Percentiles rank a stretch among this genome's conserved stretches.
Evolutionary conservation across 1,284 basidiomycete genomes (phyloP).

Genomic region (Trametes hirsuta): DNA sequence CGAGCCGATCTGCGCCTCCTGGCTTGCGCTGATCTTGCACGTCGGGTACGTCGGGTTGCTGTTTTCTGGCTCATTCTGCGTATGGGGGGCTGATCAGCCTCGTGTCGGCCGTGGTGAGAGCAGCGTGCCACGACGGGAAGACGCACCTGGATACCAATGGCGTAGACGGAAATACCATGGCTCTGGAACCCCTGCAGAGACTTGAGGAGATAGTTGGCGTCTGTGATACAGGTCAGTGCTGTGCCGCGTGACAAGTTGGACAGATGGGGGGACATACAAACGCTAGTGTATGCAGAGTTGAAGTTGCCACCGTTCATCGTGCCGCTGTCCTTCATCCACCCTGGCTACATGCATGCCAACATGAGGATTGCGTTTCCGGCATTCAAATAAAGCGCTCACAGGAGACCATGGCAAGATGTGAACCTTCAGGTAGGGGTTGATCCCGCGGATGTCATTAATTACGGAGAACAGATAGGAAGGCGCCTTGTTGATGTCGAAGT

Average conservation of each 20-base stretch:
- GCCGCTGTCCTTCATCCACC: conserved; percentile 53
- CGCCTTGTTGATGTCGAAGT: conserved; percentile 48
- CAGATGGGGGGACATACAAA: conserved; percentile 38
- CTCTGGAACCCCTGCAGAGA: conserved; percentile 46
- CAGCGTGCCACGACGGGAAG: not conserved
- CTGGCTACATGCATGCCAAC: conserved; percentile 40
- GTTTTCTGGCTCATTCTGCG: conserved; percentile 57
- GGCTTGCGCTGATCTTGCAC: conserved; percentile 40
- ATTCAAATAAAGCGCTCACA: conserved; percentile 31
- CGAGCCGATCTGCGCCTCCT: conserved; percentile 46
- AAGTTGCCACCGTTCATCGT: conserved; percentile 51
- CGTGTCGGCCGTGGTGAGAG: not conserved
- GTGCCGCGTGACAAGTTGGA: not conserved
- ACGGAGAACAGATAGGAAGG: conserved; percentile 50
- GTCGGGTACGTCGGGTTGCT: conserved; percentile 49
- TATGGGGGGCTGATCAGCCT: not conserved
- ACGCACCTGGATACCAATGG: conserved; percentile 48
- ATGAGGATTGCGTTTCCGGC: not conserved
- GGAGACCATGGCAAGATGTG: conserved; percentile 56
- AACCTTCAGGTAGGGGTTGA: conserved; percentile 46
- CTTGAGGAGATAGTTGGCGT: conserved; percentile 49
- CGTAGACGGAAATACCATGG: conserved; percentile 46
- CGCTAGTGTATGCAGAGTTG: conserved; percentile 37
- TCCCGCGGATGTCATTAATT: conserved; percentile 48
- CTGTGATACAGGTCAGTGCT: conserved; percentile 30